Percentiles rank a stretch among this genome's conserved stretches.
phyloP scores from a whole-genome alignment of 176 grass and related monocot genomes.

The Oryza brachyantha region DNA sequence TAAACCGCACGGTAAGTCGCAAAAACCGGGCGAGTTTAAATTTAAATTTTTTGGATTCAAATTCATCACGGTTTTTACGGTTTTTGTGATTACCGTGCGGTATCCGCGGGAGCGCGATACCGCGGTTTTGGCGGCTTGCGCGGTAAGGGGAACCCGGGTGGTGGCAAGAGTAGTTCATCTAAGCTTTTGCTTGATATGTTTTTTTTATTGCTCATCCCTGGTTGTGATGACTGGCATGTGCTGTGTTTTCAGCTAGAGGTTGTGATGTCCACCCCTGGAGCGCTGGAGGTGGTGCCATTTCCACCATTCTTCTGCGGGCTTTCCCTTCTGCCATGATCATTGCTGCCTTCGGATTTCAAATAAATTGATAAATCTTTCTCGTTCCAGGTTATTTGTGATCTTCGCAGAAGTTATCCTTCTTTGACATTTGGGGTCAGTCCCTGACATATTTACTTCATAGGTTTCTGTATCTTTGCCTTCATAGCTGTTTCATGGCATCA shows the following conservation, averaged over 20 bases:
- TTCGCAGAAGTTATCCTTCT: constrained; percentile 63
- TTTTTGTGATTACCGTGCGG: too few species aligned
- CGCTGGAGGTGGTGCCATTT: constrained; percentile 53
- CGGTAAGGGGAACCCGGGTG: too few species aligned
- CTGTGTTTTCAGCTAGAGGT: constrained; percentile 73
- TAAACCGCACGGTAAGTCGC: too few species aligned
- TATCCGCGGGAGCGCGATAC: too few species aligned
- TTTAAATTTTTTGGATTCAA: too few species aligned
- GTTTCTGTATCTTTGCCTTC: not conserved
- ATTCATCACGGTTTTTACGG: too few species aligned
- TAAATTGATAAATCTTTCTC: not conserved
- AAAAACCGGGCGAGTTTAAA: too few species aligned
- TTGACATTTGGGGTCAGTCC: constrained; percentile 63
- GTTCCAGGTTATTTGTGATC: constrained; percentile 54
- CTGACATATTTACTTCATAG: not conserved
- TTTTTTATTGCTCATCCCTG: not conserved
- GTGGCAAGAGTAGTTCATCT: not conserved
- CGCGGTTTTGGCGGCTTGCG: too few species aligned
- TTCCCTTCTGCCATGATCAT: not conserved
- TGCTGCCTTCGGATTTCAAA: not conserved
- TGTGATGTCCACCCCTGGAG: constrained; percentile 71
- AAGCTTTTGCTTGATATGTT: not conserved
- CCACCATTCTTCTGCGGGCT: not conserved
- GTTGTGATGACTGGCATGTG: not conserved
- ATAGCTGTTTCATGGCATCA: not conserved